Conservation (phyloP, 257 asterid genomes). For the Penstemon newberryi region DNA sequence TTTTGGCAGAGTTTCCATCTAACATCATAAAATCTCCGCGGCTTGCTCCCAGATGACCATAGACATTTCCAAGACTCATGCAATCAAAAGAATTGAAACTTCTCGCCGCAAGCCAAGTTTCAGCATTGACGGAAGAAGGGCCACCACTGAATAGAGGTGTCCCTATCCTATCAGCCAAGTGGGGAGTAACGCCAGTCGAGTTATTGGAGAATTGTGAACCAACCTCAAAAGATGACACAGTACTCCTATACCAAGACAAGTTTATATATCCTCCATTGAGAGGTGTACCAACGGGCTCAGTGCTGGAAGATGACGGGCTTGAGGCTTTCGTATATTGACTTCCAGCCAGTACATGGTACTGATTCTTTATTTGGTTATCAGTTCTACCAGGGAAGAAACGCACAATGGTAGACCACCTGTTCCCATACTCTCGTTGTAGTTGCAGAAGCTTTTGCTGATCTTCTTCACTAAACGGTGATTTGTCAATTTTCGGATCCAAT, state of each 20-base stretch:
- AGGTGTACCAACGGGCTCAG: constrained; percentile 6
- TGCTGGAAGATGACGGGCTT: constrained; percentile 7
- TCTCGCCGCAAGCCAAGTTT: constrained; percentile 4
- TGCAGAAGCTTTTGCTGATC: constrained; percentile 35
- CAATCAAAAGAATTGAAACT: neutral
- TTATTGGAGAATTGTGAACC: constrained; percentile 24
- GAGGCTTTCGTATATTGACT: constrained; percentile 9
- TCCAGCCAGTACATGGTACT: constrained; percentile 40
- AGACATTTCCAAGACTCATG: neutral
- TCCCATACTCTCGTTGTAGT: constrained; percentile 38
- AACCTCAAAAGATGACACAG: constrained; percentile 5
- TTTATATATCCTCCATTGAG: constrained; percentile 15
- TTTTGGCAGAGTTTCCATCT: constrained; percentile 24
- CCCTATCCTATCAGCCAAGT: constrained; percentile 16
- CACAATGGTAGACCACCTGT: constrained; percentile 41
- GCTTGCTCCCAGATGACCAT: constrained; percentile 7
- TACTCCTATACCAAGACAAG: constrained; percentile 6
- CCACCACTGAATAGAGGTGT: constrained; percentile 19
- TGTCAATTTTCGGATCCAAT: constrained; percentile 38
- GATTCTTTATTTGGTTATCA: constrained; percentile 50
- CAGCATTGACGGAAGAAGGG: constrained; percentile 27
- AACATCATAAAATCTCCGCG: constrained; percentile 20
- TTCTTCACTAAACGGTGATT: constrained; percentile 32
- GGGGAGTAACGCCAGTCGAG: constrained; percentile 22
- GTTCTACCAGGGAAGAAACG: constrained; percentile 36